Evolutionary conservation across 1,139 yeast genomes (phyloP).

Genomic region (Lodderomyces metapsilosis): DNA sequence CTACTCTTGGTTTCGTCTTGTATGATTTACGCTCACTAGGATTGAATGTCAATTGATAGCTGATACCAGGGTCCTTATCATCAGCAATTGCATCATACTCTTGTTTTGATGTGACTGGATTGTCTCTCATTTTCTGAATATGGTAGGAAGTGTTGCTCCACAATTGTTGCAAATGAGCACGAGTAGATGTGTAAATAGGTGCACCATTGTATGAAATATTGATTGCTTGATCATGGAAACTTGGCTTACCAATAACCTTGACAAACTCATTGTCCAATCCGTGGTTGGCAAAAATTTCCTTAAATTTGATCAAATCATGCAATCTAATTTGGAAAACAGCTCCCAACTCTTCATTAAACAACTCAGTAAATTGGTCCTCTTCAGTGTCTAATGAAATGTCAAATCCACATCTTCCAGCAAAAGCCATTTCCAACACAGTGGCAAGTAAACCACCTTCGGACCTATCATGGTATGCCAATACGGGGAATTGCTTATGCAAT

Average conservation of each 20-base stretch:
- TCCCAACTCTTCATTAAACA: conserved; percentile 94
- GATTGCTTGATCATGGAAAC: conserved; percentile 52
- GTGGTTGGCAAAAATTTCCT: conserved; percentile 48
- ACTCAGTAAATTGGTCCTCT: conserved; percentile 45
- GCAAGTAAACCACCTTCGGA: conserved; percentile 96
- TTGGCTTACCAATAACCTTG: conserved; percentile 66
- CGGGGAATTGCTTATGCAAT: conserved; percentile 67
- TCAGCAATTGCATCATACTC: conserved; percentile 76
- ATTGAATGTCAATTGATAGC: conserved; percentile 72
- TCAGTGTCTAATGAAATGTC: conserved; percentile 39
- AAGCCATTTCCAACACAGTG: conserved; percentile 91
- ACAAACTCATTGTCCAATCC: conserved; percentile 58
- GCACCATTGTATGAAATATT: conserved; percentile 47
- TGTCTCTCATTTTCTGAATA: conserved; percentile 90
- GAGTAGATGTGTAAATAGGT: conserved; percentile 48
- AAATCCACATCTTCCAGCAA: conserved; percentile 87
- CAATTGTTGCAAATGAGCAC: conserved; percentile 72
- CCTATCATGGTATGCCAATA: conserved; percentile 91
- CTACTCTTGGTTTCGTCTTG: conserved; percentile 72
- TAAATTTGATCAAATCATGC: conserved; percentile 54
- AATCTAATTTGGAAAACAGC: conserved; percentile 86
- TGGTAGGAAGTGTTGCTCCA: conserved; percentile 92
- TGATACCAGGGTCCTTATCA: conserved; percentile 86
- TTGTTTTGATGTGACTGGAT: conserved; percentile 86
- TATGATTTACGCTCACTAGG: conserved; percentile 25